Conservation (phyloP, 169 alveolate genomes). For the Cryptosporidium ubiquitum region DNA sequence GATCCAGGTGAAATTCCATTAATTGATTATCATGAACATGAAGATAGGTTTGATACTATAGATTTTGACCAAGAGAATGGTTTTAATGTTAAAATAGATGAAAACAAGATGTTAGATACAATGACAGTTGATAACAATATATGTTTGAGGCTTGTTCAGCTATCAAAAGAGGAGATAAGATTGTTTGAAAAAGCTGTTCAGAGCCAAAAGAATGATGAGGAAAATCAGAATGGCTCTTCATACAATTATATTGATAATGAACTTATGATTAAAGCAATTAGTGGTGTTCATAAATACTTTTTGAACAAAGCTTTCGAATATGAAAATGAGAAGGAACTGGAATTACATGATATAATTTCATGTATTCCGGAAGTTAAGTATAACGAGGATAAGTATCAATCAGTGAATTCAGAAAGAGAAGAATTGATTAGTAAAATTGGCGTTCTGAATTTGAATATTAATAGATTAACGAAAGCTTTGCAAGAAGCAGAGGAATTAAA, state of each 20-base stretch:
- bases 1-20: constrained; percentile 65
- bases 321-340: constrained; percentile 27
- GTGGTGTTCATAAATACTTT: constrained; percentile 46
- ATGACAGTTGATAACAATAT: constrained; percentile 45
- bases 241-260: neutral
- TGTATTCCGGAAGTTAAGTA: constrained; percentile 1
- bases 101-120: constrained; percentile 29
- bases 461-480: constrained; percentile 30
- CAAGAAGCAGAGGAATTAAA: constrained; percentile 42
- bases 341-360: constrained; percentile 2
- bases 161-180: constrained; percentile 42
- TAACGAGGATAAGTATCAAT: constrained; percentile 8
- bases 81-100: constrained; percentile 1
- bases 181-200: constrained; percentile 6
- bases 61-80: neutral
- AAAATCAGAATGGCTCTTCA: neutral
- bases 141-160: constrained; percentile 56
- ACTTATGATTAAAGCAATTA: constrained; percentile 38
- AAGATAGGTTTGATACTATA: neutral
- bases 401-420: constrained; percentile 54
- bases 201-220: neutral
- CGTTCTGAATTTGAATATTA: constrained; percentile 40
- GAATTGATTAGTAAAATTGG: constrained; percentile 49
- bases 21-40: constrained; percentile 9
- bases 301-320: constrained; percentile 44